Evolutionary conservation across 768 basidiomycete species (phyloP).

Genomic region (Fomitopsis pulvina): DNA sequence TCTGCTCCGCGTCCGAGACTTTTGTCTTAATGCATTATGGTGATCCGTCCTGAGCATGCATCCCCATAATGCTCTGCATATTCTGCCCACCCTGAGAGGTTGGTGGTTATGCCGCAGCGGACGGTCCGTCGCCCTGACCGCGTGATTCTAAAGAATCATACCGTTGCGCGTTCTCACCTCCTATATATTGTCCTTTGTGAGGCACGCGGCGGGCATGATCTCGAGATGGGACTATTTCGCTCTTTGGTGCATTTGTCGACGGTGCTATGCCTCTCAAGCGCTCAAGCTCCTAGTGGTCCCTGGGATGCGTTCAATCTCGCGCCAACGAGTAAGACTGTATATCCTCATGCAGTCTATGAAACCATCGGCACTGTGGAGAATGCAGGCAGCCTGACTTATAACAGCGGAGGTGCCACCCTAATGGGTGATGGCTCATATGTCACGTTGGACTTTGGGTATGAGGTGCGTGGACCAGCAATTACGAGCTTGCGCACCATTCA

Average conservation of each 20-base stretch:
- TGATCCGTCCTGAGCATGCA: too few species aligned
- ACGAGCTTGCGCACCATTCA: too few species aligned
- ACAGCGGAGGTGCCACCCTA: slow-evolving; percentile 32
- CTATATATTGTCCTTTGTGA: not conserved
- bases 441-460: slow-evolving; percentile 48
- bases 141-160: too few species aligned
- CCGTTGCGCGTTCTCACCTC: too few species aligned
- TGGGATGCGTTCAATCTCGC: slow-evolving; percentile 51
- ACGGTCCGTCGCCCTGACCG: too few species aligned
- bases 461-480: slow-evolving; percentile 39
- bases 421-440: slow-evolving; percentile 37
- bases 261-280: not conserved
- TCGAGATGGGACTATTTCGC: not conserved
- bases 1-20: too few species aligned
- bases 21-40: too few species aligned
- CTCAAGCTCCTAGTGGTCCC: slow-evolving; percentile 38
- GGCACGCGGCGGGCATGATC: not conserved
- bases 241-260: not conserved
- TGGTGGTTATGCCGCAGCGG: too few species aligned
- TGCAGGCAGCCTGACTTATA: slow-evolving; percentile 26
- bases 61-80: too few species aligned
- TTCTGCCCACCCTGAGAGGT: too few species aligned
- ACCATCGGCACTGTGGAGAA: slow-evolving; percentile 29
- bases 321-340: slow-evolving; percentile 40
- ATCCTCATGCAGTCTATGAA: slow-evolving; percentile 34